Conservation (phyloP, 129 eudicot species). For the Artemisia argyi region DNA sequence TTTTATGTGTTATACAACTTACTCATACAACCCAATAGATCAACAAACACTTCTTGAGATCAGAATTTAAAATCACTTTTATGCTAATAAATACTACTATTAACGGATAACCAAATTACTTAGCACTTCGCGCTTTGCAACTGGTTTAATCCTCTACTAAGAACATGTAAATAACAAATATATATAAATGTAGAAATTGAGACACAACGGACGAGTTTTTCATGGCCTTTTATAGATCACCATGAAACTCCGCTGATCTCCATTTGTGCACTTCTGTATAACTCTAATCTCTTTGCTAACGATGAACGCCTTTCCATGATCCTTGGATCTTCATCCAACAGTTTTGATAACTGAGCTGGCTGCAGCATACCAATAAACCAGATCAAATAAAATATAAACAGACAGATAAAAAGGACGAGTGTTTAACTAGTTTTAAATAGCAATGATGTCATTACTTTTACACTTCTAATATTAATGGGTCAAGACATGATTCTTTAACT, state of each 20-base stretch:
- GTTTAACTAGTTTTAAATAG: too few relatives aligned
- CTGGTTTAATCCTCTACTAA: conserved; percentile 10
- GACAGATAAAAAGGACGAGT: too few relatives aligned
- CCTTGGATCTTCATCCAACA: conserved; percentile 56
- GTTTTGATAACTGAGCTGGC: conserved; percentile 42
- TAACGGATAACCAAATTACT: conserved; percentile 18
- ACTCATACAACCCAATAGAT: not conserved
- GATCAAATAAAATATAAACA: too few relatives aligned
- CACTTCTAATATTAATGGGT: too few relatives aligned
- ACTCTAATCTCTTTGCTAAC: conserved; percentile 42
- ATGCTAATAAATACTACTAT: not conserved
- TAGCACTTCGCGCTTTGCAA: conserved; percentile 32
- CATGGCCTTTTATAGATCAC: conserved; percentile 23
- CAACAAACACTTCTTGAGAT: not conserved
- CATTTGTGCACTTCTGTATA: conserved; percentile 48
- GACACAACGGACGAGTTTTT: conserved; percentile 17
- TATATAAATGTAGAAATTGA: conserved; percentile 9
- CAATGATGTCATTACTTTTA: not conserved
- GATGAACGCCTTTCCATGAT: conserved; percentile 49
- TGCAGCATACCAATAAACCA: too few relatives aligned
- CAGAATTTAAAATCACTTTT: not conserved
- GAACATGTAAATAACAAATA: not conserved
- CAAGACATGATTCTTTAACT: not conserved
- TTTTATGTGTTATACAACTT: not conserved
- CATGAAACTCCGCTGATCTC: conserved; percentile 42